Base-by-base conservation (phyloP, 2,329 filamentous ascomycete species). In the Purpureocillium takamizusanense region DNA sequence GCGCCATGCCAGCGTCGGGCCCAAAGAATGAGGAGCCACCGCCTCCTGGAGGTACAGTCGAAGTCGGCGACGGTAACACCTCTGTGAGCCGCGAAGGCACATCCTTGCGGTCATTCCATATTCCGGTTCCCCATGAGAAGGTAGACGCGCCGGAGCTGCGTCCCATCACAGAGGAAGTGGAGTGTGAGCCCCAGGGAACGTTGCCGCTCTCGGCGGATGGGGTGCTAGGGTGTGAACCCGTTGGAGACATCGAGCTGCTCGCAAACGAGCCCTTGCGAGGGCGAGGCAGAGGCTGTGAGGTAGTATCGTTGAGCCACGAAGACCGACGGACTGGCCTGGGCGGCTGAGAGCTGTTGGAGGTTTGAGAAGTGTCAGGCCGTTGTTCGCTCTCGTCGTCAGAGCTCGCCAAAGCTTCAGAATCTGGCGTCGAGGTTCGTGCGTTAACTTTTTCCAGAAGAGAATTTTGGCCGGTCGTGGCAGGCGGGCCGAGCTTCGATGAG, bases 361-460 rank as follows among this genome's bases (percentile, higher is more conserved):
- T 63, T 51, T 70, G 69, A 46, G 63, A 63, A 51, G 55, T 60
- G 41, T 73, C 75, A 48, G 76, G 70, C 48, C 75, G 71, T 55
- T 78, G 72, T 43, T 95, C 84, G 41, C 69, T 74, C 60, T 98
- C 92, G 59, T 97, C 92, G 59, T 97, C 92, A 11, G 89, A 95
- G 48, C 90, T 97, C 37, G 84, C 88, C 42, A 97, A 68, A 37
- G 86, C 90, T 57, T 97, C 90, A 4, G 89, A 95, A 56, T 97
- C 92, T 16, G 90, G 90, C 2, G 90, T 95, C 7, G 87, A 88
- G 38, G 85, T 83, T 51, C 89, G 78, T 40, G 81, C 74, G 52
- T 85, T 83, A 36, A 83, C 70, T 58, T 88, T 92, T 36, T 90
- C 86, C 27, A 86, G 70, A 35, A 86, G 65, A 30, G 81, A 66